These are phyloP conservation scores for Hypoxylon subgilvum DNA, from an alignment of 495 filamentous ascomycete genomes.

Conservation along the genomic window DNA sequence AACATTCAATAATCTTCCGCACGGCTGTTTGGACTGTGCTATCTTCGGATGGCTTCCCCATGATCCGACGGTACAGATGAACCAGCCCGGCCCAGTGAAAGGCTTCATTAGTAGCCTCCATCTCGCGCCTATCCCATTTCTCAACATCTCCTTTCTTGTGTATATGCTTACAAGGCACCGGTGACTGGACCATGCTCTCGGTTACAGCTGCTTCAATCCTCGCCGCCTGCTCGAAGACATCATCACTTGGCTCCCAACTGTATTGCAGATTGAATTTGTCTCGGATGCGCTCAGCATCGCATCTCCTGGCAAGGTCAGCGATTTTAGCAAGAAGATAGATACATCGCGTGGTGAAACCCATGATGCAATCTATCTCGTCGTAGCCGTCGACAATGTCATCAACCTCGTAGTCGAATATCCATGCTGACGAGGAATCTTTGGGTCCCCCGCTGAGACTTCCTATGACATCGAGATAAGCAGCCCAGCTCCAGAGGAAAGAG, in stretches of 20 bases:
- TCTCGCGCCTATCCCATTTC: conserved; percentile 65
- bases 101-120: conserved; percentile 77
- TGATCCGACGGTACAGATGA: conserved; percentile 75
- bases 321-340: conserved; percentile 75
- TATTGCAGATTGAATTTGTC: conserved; percentile 55
- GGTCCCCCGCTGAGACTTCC: conserved; percentile 71
- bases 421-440: conserved; percentile 42
- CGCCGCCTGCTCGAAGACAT: conserved; percentile 61
- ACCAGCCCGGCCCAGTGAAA: conserved; percentile 83
- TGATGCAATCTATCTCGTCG: conserved; percentile 76
- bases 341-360: conserved; percentile 75
- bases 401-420: conserved; percentile 53
- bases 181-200: conserved; percentile 49
- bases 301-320: conserved; percentile 72
- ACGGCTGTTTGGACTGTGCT: conserved; percentile 67
- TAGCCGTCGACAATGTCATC: conserved; percentile 63
- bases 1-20: conserved; percentile 64
- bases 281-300: conserved; percentile 68
- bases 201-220: conserved; percentile 61
- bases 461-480: conserved; percentile 83
- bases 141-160: conserved; percentile 54
- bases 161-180: conserved; percentile 54
- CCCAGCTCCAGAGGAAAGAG: conserved; percentile 84
- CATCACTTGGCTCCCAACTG: conserved; percentile 65
- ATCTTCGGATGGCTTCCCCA: conserved; percentile 63